These are phyloP conservation scores for Alloteropsis semialata DNA, from an alignment of 176 grass and related monocot genomes.

Conservation along the genomic window DNA sequence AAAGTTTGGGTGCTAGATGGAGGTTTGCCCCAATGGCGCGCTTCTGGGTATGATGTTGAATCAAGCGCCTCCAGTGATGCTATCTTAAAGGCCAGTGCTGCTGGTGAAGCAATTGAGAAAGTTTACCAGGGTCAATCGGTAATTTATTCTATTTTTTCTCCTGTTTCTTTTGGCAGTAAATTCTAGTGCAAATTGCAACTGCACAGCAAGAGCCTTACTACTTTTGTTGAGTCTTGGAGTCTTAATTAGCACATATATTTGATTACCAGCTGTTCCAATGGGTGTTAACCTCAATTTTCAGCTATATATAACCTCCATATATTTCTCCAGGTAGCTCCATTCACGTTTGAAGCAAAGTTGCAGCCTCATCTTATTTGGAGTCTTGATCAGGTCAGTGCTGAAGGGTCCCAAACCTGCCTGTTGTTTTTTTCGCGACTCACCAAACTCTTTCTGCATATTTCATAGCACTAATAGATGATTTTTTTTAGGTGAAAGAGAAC, in stretches of 20 bases:
- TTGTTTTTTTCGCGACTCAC: background rate
- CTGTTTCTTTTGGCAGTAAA: constrained; percentile 8
- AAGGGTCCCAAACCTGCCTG: background rate
- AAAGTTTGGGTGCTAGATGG: constrained; percentile 97
- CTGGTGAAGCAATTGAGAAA: constrained; percentile 92
- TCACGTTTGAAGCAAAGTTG: constrained; percentile 84
- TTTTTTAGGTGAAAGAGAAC: constrained; percentile 79
- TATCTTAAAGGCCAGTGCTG: constrained; percentile 85
- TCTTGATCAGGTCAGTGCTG: constrained; percentile 69
- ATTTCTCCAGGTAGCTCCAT: constrained; percentile 53
- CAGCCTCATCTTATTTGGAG: constrained; percentile 89
- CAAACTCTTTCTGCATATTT: constrained; percentile 4
- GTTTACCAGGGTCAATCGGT: constrained; percentile 77
- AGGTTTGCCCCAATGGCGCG: constrained; percentile 84
- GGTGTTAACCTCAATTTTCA: background rate
- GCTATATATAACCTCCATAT: background rate
- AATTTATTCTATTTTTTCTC: constrained; percentile 25
- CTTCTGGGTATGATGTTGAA: constrained; percentile 92
- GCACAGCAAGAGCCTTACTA: background rate
- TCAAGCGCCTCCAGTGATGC: constrained; percentile 91
- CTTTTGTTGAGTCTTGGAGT: background rate
- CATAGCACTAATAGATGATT: constrained; percentile 5
- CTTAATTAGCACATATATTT: background rate
- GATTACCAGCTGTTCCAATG: background rate
- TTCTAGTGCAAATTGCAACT: background rate